Base-by-base conservation (phyloP, 2,329 filamentous ascomycete species). In the Stagonosporopsis chrysanthemi region DNA sequence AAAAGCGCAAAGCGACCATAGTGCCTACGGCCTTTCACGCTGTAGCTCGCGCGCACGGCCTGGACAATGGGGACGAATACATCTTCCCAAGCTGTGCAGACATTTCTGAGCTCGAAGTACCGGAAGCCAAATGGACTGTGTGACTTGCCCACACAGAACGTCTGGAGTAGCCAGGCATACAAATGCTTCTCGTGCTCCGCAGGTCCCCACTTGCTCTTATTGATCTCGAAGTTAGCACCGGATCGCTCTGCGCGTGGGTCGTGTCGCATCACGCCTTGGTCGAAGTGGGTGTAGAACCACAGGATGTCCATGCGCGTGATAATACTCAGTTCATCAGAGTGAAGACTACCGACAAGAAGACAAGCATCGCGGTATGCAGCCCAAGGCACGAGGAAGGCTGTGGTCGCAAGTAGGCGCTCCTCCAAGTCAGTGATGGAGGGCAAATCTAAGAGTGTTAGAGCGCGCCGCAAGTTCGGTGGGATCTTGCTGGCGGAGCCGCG, bases 1-100 rank as follows among this genome's bases (percentile, higher is more conserved):
- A 72, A 74, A 11, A 60, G 58, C 8, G 73, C 73, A 15, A 75
- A 61, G 2, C 68, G 66, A 3, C 73, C 73, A 45, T 76, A 75
- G 52, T 71, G 55, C 6, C 58, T 53, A 2, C 71, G 61, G 4
- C 73, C 72, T 6, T 58, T 62, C 12, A 64, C 28, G 33, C 66
- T 61, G 52, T 76, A 75, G 3, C 67, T 67, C 5, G 68, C 57
- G 15, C 67, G 63, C 1, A 76, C 66, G 1, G 64, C 68, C 15
- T 70, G 56, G n/a, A 75, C 52, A 23, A 76, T 72, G 0, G 73
- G 73, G 3, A 72, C 52, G 19, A 76, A 63, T 0, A 74, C 65
- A 3, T 66, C 51, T 19, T 68, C 62, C 70, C 71, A 76, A 3
- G 64, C 71, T 12, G 58, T 61, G 40, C 67, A 69, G 17, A 72